Conservation (phyloP, 345 rosid genomes). For the Salix dunnii region DNA sequence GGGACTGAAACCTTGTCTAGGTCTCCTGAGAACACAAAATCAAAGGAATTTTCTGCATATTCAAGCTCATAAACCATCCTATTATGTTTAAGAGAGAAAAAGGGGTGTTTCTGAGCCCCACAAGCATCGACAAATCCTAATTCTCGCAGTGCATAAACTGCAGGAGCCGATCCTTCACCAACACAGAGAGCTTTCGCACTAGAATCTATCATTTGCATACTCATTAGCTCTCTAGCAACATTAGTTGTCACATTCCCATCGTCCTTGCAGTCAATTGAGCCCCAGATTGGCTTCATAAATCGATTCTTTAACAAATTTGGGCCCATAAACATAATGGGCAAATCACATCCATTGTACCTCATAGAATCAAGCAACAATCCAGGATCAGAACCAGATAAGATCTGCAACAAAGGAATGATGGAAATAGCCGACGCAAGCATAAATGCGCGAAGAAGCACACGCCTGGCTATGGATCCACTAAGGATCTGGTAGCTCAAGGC, state of each 20-base stretch:
- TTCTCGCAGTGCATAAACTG: slow-evolving; percentile 48
- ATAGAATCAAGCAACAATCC: slow-evolving; percentile 25
- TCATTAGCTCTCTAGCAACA: slow-evolving; percentile 54
- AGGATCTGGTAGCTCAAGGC: slow-evolving; percentile 39
- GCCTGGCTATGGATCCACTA: slow-evolving; percentile 51
- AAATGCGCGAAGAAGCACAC: slow-evolving; percentile 57
- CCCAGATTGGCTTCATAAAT: slow-evolving; percentile 46
- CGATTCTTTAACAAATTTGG: slow-evolving; percentile 25
- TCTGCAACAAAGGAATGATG: slow-evolving; percentile 49
- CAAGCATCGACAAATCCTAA: slow-evolving; percentile 52
- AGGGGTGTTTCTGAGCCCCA: slow-evolving; percentile 45
- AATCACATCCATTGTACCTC: slow-evolving; percentile 38
- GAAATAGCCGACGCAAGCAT: slow-evolving; percentile 51
- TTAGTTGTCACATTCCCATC: slow-evolving; percentile 41
- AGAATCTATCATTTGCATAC: slow-evolving; percentile 42
- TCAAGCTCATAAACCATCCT: slow-evolving; percentile 51
- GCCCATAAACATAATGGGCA: slow-evolving; percentile 30
- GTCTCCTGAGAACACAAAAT: slow-evolving; percentile 66
- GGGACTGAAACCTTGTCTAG: slow-evolving; percentile 59
- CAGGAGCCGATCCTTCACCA: slow-evolving; percentile 61
- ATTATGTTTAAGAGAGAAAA: slow-evolving; percentile 61
- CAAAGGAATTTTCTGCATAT: slow-evolving; percentile 62
- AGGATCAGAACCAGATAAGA: slow-evolving; percentile 38
- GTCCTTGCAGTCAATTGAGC: slow-evolving; percentile 45
- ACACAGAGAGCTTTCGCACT: slow-evolving; percentile 65